phyloP scores from a whole-genome alignment of 2,329 filamentous ascomycete genomes.

The Parafenestella ontariensis region DNA sequence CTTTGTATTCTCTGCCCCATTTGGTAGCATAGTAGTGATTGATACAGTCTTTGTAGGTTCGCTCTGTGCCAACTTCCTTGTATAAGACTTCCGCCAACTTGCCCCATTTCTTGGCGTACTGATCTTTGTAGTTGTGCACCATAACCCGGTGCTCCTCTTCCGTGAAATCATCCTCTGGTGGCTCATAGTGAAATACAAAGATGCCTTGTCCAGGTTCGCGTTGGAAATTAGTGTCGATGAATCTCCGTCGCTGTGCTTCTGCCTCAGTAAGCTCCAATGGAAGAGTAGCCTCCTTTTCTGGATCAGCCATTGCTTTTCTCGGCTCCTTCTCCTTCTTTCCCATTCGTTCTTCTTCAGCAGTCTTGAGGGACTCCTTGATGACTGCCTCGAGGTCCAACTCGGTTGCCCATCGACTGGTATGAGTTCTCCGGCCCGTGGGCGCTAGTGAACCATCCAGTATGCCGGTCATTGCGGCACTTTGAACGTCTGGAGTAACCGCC shows the following conservation, averaged over 20 bases:
- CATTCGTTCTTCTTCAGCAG: constrained; percentile 71
- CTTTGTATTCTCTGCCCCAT: constrained; percentile 76
- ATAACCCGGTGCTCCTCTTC: constrained; percentile 73
- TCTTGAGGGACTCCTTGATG: constrained; percentile 72
- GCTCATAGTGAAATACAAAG: constrained; percentile 73
- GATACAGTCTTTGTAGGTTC: constrained; percentile 80
- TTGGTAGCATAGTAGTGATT: constrained; percentile 87
- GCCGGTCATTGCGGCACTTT: constrained; percentile 35
- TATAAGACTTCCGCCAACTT: constrained; percentile 72
- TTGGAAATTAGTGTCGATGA: constrained; percentile 70
- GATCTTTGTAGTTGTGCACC: constrained; percentile 75
- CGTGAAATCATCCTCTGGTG: constrained; percentile 77
- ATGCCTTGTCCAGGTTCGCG: constrained; percentile 72
- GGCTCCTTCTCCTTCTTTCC: constrained; percentile 68
- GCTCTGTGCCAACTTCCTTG: constrained; percentile 56
- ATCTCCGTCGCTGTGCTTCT: constrained; percentile 65
- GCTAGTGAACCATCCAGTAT: constrained; percentile 36
- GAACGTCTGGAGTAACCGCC: constrained; percentile 56
- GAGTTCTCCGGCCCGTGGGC: constrained; percentile 39
- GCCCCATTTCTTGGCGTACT: constrained; percentile 80
- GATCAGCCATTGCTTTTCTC: constrained; percentile 73
- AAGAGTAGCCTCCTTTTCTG: constrained; percentile 77
- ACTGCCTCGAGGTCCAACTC: constrained; percentile 77
- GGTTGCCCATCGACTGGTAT: constrained; percentile 54
- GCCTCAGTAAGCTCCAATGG: constrained; percentile 72